Evolutionary conservation across 163 green algal genomes (phyloP).

Genomic region (Smithsoniella earleae): DNA sequence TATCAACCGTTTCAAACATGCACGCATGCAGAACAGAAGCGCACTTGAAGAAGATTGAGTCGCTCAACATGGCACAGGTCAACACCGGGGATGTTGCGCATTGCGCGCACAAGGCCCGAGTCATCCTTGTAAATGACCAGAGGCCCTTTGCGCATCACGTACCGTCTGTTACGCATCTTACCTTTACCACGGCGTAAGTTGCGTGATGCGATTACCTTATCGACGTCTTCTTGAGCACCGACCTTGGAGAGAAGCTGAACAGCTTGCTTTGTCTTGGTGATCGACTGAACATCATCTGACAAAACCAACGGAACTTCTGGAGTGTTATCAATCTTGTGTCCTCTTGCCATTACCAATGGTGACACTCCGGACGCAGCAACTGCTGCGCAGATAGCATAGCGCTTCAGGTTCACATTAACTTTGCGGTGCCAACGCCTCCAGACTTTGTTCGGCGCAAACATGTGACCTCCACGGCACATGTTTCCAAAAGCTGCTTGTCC

Average conservation of each 20-base stretch:
- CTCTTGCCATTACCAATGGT: conserved; percentile 88
- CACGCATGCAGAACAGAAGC: not conserved
- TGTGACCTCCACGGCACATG: conserved; percentile 97
- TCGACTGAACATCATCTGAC: conserved; percentile 65
- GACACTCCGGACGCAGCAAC: conserved; percentile 90
- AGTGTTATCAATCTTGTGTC: conserved; percentile 83
- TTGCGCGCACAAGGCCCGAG: conserved; percentile 77
- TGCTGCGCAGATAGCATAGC: conserved; percentile 88
- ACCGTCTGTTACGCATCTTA: conserved; percentile 95
- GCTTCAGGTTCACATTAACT: conserved; percentile 96
- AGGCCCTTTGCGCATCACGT: conserved; percentile 84
- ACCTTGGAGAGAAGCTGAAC: conserved; percentile 82
- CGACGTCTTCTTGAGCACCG: conserved; percentile 74
- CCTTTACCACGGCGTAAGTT: conserved; percentile 54
- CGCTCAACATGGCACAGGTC: conserved; percentile 73
- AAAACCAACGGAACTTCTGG: conserved; percentile 94
- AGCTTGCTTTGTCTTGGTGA: conserved; percentile 92
- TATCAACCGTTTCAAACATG: too few species aligned
- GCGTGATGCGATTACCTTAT: conserved; percentile 62
- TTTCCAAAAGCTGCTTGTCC: conserved; percentile 99
- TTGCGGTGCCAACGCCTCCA: conserved; percentile 97
- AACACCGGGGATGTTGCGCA: conserved; percentile 95
- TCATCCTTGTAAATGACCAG: conserved; percentile 87
- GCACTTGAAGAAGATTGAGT: conserved; percentile 84
- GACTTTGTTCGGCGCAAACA: conserved; percentile 96